A percentile compares a stretch with the other conserved stretches of the same genome.
phyloP scores from a whole-genome alignment of 176 grass and related monocot species.

The Triticum aestivum region DNA sequence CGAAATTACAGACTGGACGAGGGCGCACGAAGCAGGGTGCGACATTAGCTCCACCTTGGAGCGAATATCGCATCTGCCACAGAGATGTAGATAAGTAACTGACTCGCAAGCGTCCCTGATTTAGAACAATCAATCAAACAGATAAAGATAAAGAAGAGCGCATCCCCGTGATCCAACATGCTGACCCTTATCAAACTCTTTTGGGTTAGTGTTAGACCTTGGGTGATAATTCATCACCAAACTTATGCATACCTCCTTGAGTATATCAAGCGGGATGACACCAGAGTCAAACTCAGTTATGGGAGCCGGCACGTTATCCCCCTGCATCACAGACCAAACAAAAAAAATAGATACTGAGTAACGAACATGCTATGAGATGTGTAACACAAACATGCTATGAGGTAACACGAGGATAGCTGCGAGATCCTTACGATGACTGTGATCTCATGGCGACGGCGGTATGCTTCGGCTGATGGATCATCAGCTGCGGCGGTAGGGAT shows the following conservation, averaged over 20 bases:
- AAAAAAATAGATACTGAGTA: constrained; percentile 13
- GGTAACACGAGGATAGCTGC: not conserved
- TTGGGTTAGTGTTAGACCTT: constrained; percentile 41
- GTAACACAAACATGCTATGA: not conserved
- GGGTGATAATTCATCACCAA: constrained; percentile 16
- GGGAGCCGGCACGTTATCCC: constrained; percentile 79
- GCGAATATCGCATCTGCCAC: constrained; percentile 99
- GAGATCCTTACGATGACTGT: constrained; percentile 59
- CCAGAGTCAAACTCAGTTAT: constrained; percentile 81
- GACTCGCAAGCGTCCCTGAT: constrained; percentile 45
- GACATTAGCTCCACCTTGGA: constrained; percentile 97
- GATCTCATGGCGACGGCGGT: constrained; percentile 86
- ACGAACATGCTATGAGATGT: not conserved
- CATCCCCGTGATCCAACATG: constrained; percentile 3
- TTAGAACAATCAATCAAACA: constrained; percentile 47
- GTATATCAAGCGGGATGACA: constrained; percentile 68
- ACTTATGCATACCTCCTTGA: constrained; percentile 81
- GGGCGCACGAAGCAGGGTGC: constrained; percentile 61
- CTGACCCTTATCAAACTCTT: constrained; percentile 14
- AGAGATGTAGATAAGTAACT: constrained; percentile 69
- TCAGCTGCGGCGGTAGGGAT: not conserved
- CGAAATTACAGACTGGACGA: constrained; percentile 34
- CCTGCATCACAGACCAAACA: constrained; percentile 42
- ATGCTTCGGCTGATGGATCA: constrained; percentile 58
- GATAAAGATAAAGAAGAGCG: constrained; percentile 45